Conservation (phyloP, 2,329 filamentous ascomycete genomes). For the Stagonosporopsis chrysanthemi region DNA sequence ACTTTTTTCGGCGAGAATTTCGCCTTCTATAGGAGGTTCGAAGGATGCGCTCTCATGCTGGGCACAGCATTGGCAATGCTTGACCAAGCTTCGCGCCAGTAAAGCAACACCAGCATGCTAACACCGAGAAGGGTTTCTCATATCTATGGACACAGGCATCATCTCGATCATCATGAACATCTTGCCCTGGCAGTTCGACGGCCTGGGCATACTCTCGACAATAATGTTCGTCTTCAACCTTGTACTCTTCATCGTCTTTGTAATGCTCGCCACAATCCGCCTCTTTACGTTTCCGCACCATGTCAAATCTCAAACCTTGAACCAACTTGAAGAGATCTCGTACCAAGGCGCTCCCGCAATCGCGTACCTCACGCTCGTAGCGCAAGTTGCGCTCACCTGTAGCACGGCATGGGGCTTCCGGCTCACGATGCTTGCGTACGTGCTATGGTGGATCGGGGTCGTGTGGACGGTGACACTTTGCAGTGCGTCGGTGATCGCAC, state of each 20-base stretch:
- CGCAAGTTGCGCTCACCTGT: slow-evolving; percentile 66
- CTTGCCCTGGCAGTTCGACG: slow-evolving; percentile 67
- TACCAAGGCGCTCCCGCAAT: slow-evolving; percentile 67
- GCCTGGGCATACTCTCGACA: slow-evolving; percentile 21
- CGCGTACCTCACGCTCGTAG: slow-evolving; percentile 69
- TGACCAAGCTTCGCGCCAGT: slow-evolving; percentile 1
- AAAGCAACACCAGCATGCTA: background rate
- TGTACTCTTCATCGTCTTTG: slow-evolving; percentile 21
- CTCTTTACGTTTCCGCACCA: slow-evolving; percentile 15
- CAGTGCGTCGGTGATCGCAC: slow-evolving; percentile 19
- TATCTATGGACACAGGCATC: slow-evolving; percentile 65
- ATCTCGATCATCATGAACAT: slow-evolving; percentile 64
- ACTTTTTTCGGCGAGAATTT: background rate
- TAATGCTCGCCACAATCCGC: slow-evolving; percentile 19
- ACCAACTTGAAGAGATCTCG: slow-evolving; percentile 67
- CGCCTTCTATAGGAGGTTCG: background rate
- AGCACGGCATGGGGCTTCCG: slow-evolving; percentile 70
- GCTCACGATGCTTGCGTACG: slow-evolving; percentile 62
- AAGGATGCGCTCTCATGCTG: background rate
- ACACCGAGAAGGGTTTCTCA: slow-evolving; percentile 19
- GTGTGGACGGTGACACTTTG: slow-evolving; percentile 28
- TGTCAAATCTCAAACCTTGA: slow-evolving; percentile 57
- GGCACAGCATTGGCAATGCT: slow-evolving; percentile 2
- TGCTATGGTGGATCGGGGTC: slow-evolving; percentile 34
- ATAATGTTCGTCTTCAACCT: slow-evolving; percentile 30